Percentiles rank a stretch among this genome's conserved stretches.
Evolutionary conservation across 2,329 filamentous ascomycete species (phyloP).

Genomic region (Ceratocystis ficicola): DNA sequence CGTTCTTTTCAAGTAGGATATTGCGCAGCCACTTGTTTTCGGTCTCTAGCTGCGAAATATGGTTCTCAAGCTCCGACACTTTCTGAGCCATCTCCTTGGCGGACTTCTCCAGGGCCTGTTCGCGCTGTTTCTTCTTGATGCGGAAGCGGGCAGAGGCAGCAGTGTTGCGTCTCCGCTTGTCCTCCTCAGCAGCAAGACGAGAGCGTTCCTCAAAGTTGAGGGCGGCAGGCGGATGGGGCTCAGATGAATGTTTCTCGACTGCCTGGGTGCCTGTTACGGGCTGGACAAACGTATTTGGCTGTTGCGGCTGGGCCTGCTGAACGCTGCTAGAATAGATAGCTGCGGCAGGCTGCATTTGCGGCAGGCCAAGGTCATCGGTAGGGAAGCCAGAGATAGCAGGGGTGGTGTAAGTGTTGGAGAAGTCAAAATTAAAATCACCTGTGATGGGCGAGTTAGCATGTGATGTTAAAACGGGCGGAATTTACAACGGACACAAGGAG

Average conservation of each 20-base stretch:
- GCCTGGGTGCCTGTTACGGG: slow-evolving; percentile 27
- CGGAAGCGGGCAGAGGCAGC: slow-evolving; percentile 81
- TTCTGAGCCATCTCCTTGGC: slow-evolving; percentile 77
- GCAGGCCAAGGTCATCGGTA: slow-evolving; percentile 30
- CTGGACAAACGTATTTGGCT: slow-evolving; percentile 20
- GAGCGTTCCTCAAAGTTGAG: slow-evolving; percentile 57
- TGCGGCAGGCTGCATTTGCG: slow-evolving; percentile 43
- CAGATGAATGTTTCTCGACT: slow-evolving; percentile 37
- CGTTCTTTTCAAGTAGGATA: slow-evolving; percentile 70
- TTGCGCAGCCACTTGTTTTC: slow-evolving; percentile 76
- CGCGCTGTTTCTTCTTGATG: slow-evolving; percentile 91
- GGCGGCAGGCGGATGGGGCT: slow-evolving; percentile 33
- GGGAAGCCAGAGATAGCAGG: slow-evolving; percentile 7
- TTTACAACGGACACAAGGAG: slow-evolving; percentile 3
- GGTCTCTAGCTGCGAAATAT: slow-evolving; percentile 65
- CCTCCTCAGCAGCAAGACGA: slow-evolving; percentile 68
- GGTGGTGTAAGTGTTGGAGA: slow-evolving; percentile 33
- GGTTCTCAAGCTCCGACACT: slow-evolving; percentile 58
- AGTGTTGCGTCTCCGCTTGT: slow-evolving; percentile 80
- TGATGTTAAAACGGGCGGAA: slow-evolving; percentile 14
- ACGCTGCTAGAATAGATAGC: slow-evolving; percentile 35
- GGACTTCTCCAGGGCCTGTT: slow-evolving; percentile 69
- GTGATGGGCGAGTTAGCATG: slow-evolving; percentile 16
- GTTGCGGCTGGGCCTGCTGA: slow-evolving; percentile 27
- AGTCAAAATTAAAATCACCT: slow-evolving; percentile 28